Evolutionary conservation across 2,329 filamentous ascomycete species (phyloP), one percentile per base, ranked within the genome.

Genomic region (Apiospora hydei): DNA sequence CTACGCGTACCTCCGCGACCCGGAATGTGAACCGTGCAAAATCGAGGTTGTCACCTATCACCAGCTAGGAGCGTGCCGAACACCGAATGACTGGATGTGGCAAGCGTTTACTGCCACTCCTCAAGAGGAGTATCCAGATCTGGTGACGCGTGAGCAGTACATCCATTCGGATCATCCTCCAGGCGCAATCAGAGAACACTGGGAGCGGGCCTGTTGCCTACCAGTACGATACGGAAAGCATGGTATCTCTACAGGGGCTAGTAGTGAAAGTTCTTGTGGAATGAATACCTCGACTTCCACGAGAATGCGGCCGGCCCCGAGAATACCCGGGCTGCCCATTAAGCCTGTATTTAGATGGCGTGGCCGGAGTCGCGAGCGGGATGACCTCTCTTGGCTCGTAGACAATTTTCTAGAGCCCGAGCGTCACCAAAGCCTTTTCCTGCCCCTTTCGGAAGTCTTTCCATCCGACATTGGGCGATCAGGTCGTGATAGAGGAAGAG

Each of bases 31-130:
- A 16, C 24, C 13, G 49, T 51, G n/a, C 49, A 51, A 14, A 16
- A 26, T 53, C 49, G 24, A 34, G 5, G 10, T 61, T 14, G 53
- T 61, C 26, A 61, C 53, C 14, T 61, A 61, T 6, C 53, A 34
- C 3, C 53, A 61, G 53, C 1, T 61, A 14, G 53, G 53, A 26
- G 53, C 53, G 14, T 61, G 53, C 6, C 53, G 53, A 1, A 61
- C 53, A 10, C 53, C 53, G 26, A 16, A 18, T 26, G 53, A 61
- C 26, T 61, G 53, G 53, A 34, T 61, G 53, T 61, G 53, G 53
- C 4, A 34, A 21, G 26, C 53, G 8, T 8, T 61, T 14, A 10
- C 14, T 13, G 18, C 53, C 49, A 16, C 10, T 30, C 11, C 11
- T 14, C 13, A 5, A 30, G 4, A 0, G 1, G 14, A 8, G 4